Evolutionary conservation across 2,329 filamentous ascomycete species (phyloP).

Genomic region (Hypoxylon sp.): DNA sequence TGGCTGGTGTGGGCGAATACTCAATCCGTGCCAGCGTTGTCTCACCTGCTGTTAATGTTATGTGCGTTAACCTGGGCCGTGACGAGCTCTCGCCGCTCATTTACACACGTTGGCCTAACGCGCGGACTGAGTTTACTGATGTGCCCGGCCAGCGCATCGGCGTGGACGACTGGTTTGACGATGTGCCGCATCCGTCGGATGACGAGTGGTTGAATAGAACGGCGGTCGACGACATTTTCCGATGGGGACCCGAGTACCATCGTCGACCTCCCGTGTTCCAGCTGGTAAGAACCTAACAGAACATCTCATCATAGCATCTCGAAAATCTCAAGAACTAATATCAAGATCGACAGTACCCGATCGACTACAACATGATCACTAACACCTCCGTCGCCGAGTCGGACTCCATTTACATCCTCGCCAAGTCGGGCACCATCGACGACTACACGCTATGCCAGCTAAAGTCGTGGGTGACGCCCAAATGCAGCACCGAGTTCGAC

Average conservation of each 20-base stretch:
- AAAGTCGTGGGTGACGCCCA: slow-evolving; percentile 72
- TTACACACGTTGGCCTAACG: slow-evolving; percentile 72
- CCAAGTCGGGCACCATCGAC: slow-evolving; percentile 58
- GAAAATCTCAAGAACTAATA: not conserved
- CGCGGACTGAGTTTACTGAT: slow-evolving; percentile 54
- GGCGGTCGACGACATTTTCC: slow-evolving; percentile 78
- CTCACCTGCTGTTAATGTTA: slow-evolving; percentile 78
- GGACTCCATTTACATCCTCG: slow-evolving; percentile 77
- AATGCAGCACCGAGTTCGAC: slow-evolving; percentile 76
- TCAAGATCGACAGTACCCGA: slow-evolving; percentile 62
- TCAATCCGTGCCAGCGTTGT: slow-evolving; percentile 76
- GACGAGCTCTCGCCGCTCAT: slow-evolving; percentile 75
- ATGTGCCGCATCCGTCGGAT: slow-evolving; percentile 56
- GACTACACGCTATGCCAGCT: slow-evolving; percentile 79
- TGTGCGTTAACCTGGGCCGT: slow-evolving; percentile 76
- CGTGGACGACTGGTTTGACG: slow-evolving; percentile 56
- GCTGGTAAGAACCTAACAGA: slow-evolving; percentile 53
- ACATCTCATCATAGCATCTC: not conserved
- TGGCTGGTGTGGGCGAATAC: slow-evolving; percentile 78
- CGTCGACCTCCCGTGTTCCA: slow-evolving; percentile 69
- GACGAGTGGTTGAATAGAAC: slow-evolving; percentile 68
- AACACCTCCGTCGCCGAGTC: slow-evolving; percentile 64
- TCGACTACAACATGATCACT: slow-evolving; percentile 75
- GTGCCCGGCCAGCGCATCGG: slow-evolving; percentile 55
- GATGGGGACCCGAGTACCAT: slow-evolving; percentile 69